A percentile compares a stretch with the other conserved stretches of the same genome.
Evolutionary conservation across 2,329 filamentous ascomycete genomes (phyloP).

Genomic region (Fusarium sp.): DNA sequence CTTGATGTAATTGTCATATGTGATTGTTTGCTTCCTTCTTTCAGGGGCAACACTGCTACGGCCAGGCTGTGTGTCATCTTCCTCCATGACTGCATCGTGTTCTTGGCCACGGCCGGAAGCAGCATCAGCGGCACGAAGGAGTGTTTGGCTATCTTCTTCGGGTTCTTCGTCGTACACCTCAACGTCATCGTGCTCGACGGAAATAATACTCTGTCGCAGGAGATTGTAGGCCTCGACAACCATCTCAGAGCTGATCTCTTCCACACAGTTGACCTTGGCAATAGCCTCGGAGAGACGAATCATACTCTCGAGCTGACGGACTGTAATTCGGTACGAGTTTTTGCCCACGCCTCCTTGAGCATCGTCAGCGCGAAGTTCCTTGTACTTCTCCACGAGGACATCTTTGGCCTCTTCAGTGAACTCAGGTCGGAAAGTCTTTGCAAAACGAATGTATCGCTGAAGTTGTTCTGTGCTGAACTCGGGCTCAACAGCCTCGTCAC

Average conservation of each 20-base stretch:
- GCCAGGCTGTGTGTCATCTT: conserved; percentile 50
- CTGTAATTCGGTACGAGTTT: conserved; percentile 97
- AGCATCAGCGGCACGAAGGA: conserved; percentile 54
- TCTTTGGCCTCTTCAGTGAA: conserved; percentile 89
- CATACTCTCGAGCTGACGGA: conserved; percentile 93
- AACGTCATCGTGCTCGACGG: conserved; percentile 96
- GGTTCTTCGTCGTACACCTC: conserved; percentile 82
- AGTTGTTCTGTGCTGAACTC: conserved; percentile 97
- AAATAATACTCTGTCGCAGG: conserved; percentile 93
- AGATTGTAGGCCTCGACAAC: conserved; percentile 93
- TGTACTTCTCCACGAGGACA: conserved; percentile 90
- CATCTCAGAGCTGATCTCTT: conserved; percentile 85
- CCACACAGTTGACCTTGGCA: conserved; percentile 95
- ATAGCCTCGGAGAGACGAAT: conserved; percentile 98
- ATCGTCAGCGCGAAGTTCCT: conserved; percentile 92
- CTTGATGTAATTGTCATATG: conserved; percentile 92
- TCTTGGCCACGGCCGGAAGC: conserved; percentile 58
- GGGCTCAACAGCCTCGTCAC: conserved; percentile 89
- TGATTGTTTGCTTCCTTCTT: conserved; percentile 83
- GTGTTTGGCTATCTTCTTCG: conserved; percentile 57
- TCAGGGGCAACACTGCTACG: conserved; percentile 48
- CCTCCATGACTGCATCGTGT: conserved; percentile 57
- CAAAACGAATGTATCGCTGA: conserved; percentile 97
- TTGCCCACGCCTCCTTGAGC: conserved; percentile 92
- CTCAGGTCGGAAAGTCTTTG: conserved; percentile 90